A percentile compares a stretch with the other conserved stretches of the same genome.
phyloP scores from a whole-genome alignment of 345 rosid genomes.

The Populus davidiana region DNA sequence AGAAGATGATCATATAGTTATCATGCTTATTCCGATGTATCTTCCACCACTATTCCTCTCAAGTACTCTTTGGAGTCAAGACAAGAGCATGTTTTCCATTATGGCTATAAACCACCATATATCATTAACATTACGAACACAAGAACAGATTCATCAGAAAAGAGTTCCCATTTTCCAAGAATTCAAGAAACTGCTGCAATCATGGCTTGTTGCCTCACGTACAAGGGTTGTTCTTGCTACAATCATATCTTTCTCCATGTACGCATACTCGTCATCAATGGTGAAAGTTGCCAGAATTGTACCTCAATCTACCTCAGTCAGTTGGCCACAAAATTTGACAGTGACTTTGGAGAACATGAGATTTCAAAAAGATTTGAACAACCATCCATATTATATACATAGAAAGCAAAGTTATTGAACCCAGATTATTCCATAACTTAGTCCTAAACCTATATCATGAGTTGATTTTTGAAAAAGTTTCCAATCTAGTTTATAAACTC shows the following conservation, averaged over 20 bases:
- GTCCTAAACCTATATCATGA: too few relatives aligned
- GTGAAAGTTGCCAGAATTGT: constrained; percentile 18
- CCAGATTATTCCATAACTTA: too few relatives aligned
- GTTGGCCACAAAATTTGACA: constrained; percentile 8
- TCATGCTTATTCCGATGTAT: neutral
- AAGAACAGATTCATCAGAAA: neutral
- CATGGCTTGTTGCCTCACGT: neutral
- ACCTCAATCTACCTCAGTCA: neutral
- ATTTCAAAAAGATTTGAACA: neutral
- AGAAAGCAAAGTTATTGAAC: neutral
- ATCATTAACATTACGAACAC: neutral
- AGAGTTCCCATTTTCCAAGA: neutral
- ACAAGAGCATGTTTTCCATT: neutral
- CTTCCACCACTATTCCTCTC: neutral
- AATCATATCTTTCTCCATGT: neutral
- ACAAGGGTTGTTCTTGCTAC: neutral
- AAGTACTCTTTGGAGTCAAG: neutral
- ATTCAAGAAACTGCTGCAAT: neutral
- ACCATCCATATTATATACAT: neutral
- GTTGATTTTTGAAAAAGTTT: too few relatives aligned
- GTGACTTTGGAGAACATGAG: constrained; percentile 4
- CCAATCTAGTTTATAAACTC: too few relatives aligned
- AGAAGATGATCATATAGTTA: neutral
- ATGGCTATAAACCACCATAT: neutral
- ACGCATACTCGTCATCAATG: constrained; percentile 6